Base-by-base conservation (phyloP, 768 basidiomycete species). In the Pilatotrama ljubarskyi region DNA sequence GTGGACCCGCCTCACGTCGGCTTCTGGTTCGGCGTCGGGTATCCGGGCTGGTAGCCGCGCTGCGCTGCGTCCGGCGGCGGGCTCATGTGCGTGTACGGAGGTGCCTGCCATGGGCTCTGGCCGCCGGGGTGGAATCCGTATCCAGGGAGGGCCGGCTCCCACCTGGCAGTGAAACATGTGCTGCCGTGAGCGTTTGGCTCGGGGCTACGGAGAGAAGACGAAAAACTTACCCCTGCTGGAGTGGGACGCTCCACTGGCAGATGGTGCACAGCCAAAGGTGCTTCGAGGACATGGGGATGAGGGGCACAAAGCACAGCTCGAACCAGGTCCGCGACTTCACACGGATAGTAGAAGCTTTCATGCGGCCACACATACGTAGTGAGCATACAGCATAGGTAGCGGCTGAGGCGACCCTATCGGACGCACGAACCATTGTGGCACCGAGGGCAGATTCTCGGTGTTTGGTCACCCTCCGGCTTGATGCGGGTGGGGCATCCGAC, bases 261-360 rank as follows among this genome's bases (percentile, higher is more conserved):
- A 86, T 88, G 22, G 77, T 77, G 72, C 90, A 92, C 58, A 86
- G 68, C 86, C 89, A 90, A 51, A 91, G 73, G 54, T 81, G 82
- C 54, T 81, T 81, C 48, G 80, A 80, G 22, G 72, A 80, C 66
- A 90, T 74, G 1, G 90, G 90, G 42, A 91, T 72, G 56, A 92
- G 73, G 22, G 87, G 90, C 14, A 92, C 78, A 71, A 83, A 88
- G 75, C 86, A 91, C 44, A 92, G 69, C 72, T 90, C 87, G 68
- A 92, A 87, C 90, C 88, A 91, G 37, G 74, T 82, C 55, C 84
- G 83, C 35, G 80, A 78, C 70, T 87, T 89, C 29, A 86, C 86
- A 29, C 29, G 80, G 75, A 49, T 84, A 73, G 55, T 88, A 51
- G 85, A 79, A 22, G 76, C 88, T 88, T 15, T 15, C 22, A 20